These are phyloP conservation scores for Periconia macrospinosa DNA, from an alignment of 2,329 filamentous ascomycete species.

Conservation along the genomic window DNA sequence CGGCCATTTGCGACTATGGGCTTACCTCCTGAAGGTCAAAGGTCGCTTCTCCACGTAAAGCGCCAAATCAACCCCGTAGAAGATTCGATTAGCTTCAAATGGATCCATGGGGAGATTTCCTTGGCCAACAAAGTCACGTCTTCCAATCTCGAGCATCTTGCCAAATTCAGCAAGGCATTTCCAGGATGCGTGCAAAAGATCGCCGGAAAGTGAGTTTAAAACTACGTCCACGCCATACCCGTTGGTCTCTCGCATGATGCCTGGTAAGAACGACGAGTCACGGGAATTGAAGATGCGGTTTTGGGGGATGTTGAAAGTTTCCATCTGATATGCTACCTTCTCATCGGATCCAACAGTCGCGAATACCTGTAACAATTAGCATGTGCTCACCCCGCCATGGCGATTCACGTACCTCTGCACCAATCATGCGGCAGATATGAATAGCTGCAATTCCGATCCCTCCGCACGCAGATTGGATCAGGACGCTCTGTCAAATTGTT, in stretches of 20 bases:
- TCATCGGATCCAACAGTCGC: constrained; percentile 20
- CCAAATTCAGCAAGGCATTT: constrained; percentile 44
- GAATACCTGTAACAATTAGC: too few relatives aligned
- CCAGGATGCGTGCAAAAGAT: constrained; percentile 34
- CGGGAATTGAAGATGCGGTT: constrained; percentile 38
- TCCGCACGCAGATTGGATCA: constrained; percentile 23
- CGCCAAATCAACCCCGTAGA: background rate
- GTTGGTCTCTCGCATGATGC: constrained; percentile 11
- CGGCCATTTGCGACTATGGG: too few relatives aligned
- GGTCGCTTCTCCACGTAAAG: background rate
- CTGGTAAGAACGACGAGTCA: constrained; percentile 2
- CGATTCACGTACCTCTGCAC: constrained; percentile 31
- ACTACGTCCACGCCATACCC: constrained; percentile 38
- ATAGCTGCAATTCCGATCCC: constrained; percentile 24
- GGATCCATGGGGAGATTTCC: constrained; percentile 12
- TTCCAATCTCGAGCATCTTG: constrained; percentile 24
- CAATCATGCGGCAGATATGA: constrained; percentile 14
- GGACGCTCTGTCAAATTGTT: constrained; percentile 1
- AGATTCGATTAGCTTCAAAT: constrained; percentile 11
- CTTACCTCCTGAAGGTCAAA: too few relatives aligned
- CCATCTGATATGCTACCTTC: constrained; percentile 19
- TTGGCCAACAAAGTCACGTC: constrained; percentile 8
- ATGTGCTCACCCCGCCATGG: too few relatives aligned
- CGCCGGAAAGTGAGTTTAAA: constrained; percentile 31
- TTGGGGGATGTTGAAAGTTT: constrained; percentile 19